These are phyloP conservation scores for Hyaloscypha finlandica DNA, from an alignment of 495 filamentous ascomycete genomes.

Conservation along the genomic window DNA sequence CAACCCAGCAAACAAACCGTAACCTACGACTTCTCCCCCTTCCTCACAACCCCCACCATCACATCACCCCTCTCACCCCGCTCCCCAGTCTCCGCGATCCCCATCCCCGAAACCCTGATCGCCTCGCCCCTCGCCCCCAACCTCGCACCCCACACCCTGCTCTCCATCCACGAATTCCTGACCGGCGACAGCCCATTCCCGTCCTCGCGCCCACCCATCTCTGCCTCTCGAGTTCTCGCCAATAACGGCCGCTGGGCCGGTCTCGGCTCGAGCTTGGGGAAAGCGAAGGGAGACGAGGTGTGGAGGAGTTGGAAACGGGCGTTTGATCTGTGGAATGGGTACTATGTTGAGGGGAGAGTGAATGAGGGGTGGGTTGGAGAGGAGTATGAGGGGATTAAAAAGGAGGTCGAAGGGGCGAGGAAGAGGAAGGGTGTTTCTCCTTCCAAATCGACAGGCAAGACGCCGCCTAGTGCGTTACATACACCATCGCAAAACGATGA, in stretches of 20 bases:
- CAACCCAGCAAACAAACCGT: neutral
- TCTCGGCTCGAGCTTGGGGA: neutral
- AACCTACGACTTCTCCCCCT: conserved; percentile 19
- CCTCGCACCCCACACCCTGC: conserved; percentile 5
- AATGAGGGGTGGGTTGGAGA: conserved; percentile 18
- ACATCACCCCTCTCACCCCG: neutral
- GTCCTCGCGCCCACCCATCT: too few relatives aligned
- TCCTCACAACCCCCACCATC: conserved; percentile 18
- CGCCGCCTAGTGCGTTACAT: too few relatives aligned
- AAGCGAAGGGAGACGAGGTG: conserved; percentile 23
- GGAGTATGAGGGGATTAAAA: conserved; percentile 17
- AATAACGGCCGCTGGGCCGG: neutral
- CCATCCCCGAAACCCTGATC: conserved; percentile 15
- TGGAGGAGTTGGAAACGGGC: conserved; percentile 32
- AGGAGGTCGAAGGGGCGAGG: conserved; percentile 1
- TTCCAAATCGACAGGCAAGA: too few relatives aligned
- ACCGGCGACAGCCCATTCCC: neutral
- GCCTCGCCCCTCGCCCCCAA: conserved; percentile 22
- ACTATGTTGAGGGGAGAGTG: conserved; percentile 29
- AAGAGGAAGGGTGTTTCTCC: neutral
- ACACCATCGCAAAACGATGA: too few relatives aligned
- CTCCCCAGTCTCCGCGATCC: neutral
- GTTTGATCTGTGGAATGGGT: conserved; percentile 31
- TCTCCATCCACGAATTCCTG: conserved; percentile 12
- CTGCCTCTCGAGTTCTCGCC: too few relatives aligned